These are phyloP conservation scores for Coemansia erecta DNA, from an alignment of 192 early-diverging fungal species.

Conservation along the genomic window DNA sequence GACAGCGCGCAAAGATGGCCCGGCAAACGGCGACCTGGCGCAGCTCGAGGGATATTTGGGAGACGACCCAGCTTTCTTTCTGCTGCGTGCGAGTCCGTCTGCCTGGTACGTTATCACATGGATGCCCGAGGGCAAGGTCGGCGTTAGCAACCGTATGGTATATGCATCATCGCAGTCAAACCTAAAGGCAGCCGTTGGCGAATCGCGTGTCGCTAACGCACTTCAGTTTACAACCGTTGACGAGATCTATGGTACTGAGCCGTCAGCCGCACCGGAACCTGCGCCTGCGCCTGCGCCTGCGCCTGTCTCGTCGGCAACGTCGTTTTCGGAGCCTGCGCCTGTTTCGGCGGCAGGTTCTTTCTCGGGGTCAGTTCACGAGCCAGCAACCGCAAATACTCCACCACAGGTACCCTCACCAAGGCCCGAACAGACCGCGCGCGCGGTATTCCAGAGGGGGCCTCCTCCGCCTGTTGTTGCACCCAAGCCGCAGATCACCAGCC, in stretches of 20 bases:
- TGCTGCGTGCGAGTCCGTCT: conserved; percentile 31
- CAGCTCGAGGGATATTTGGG: conserved; percentile 36
- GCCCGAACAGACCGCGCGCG: background rate
- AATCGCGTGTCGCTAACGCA: conserved; percentile 20
- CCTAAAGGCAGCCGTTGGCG: conserved; percentile 48
- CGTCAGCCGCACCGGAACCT: background rate
- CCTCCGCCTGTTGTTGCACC: conserved; percentile 27
- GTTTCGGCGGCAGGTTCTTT: background rate
- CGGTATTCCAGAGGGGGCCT: background rate
- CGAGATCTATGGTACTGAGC: conserved; percentile 13
- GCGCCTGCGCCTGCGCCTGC: background rate
- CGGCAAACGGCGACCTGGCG: conserved; percentile 37
- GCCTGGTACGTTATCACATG: conserved; percentile 53
- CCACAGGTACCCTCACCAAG: background rate
- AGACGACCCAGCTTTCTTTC: conserved; percentile 32
- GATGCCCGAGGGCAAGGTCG: conserved; percentile 54
- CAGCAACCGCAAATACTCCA: too few relatives aligned
- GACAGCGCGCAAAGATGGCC: conserved; percentile 36
- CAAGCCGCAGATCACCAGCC: conserved; percentile 18
- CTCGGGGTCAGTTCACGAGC: too few relatives aligned
- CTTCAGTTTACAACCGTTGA: conserved; percentile 46
- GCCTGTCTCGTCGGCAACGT: background rate
- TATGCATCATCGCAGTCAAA: conserved; percentile 51
- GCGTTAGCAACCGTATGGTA: conserved; percentile 51
- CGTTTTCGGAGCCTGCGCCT: background rate